These are phyloP conservation scores for Phytophthora fragariae DNA, from an alignment of 352 stramenopile genomes.

Conservation along the genomic window DNA sequence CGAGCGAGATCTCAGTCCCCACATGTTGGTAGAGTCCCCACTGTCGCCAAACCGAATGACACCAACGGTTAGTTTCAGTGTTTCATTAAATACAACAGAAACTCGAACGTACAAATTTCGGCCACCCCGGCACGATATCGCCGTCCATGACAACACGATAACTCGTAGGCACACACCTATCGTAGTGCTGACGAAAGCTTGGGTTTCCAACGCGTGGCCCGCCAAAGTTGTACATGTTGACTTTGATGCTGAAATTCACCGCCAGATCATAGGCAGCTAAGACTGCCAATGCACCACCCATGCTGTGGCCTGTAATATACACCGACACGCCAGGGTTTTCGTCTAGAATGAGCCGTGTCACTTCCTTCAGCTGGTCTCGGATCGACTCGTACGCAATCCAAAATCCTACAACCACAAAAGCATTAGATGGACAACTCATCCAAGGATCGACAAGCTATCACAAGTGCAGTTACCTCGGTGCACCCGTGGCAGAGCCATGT, in stretches of 20 bases:
- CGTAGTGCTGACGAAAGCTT: constrained; percentile 80
- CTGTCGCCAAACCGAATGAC: constrained; percentile 26
- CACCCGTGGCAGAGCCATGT: constrained; percentile 85
- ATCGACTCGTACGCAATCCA: constrained; percentile 89
- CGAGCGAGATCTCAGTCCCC: constrained; percentile 73
- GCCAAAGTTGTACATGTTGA: constrained; percentile 93
- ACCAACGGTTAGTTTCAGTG: constrained; percentile 12
- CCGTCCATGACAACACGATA: constrained; percentile 87
- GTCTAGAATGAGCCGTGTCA: constrained; percentile 79
- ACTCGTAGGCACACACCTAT: constrained; percentile 77
- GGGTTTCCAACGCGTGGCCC: constrained; percentile 87
- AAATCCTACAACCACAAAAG: constrained; percentile 58
- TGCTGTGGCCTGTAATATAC: constrained; percentile 93
- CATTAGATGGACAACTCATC: constrained; percentile 11
- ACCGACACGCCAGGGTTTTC: constrained; percentile 88
- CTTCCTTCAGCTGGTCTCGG: constrained; percentile 77
- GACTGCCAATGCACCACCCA: constrained; percentile 92
- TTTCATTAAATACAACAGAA: constrained; percentile 6
- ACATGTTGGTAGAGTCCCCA: constrained; percentile 84
- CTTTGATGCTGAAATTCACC: constrained; percentile 86
- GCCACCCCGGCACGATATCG: constrained; percentile 79
- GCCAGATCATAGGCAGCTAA: constrained; percentile 88
- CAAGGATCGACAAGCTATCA: background rate
- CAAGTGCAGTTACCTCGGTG: constrained; percentile 65
- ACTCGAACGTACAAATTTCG: constrained; percentile 66